These are phyloP conservation scores for Zymoseptoria crescenta DNA, from an alignment of 2,329 filamentous ascomycete species.

Conservation along the genomic window DNA sequence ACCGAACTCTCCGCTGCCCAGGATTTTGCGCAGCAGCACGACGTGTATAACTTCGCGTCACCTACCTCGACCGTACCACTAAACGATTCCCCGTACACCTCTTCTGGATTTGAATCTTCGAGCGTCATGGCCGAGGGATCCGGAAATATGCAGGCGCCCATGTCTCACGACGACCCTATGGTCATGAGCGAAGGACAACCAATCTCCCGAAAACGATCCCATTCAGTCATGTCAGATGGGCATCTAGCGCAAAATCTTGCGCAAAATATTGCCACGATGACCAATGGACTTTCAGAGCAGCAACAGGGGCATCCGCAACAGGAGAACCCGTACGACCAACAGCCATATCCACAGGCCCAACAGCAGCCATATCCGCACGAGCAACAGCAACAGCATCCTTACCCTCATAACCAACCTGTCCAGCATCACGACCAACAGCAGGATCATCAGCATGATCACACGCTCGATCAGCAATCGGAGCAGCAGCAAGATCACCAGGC, in stretches of 20 bases:
- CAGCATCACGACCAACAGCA: background rate
- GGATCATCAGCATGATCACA: background rate
- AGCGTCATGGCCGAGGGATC: slow-evolving; percentile 12
- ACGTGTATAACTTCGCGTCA: slow-evolving; percentile 17
- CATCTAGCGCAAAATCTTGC: background rate
- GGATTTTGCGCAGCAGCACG: slow-evolving; percentile 19
- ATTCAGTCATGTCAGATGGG: slow-evolving; percentile 20
- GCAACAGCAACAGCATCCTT: background rate
- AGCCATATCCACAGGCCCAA: background rate
- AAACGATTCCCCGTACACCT: slow-evolving; percentile 8
- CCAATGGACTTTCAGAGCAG: background rate
- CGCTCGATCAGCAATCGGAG: background rate
- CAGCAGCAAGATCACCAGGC: background rate
- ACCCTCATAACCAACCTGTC: background rate
- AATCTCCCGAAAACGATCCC: slow-evolving; percentile 24
- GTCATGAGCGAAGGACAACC: slow-evolving; percentile 16
- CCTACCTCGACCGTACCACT: slow-evolving; percentile 13
- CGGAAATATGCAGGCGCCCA: slow-evolving; percentile 20
- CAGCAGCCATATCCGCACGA: background rate
- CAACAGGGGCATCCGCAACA: background rate
- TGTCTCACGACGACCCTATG: slow-evolving; percentile 13
- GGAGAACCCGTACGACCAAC: background rate
- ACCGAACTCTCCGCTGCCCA: slow-evolving; percentile 10
- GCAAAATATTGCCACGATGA: background rate
- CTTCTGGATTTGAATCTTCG: slow-evolving; percentile 2